phyloP scores from a whole-genome alignment of 257 asterid genomes.

The Eustoma russellianum region DNA sequence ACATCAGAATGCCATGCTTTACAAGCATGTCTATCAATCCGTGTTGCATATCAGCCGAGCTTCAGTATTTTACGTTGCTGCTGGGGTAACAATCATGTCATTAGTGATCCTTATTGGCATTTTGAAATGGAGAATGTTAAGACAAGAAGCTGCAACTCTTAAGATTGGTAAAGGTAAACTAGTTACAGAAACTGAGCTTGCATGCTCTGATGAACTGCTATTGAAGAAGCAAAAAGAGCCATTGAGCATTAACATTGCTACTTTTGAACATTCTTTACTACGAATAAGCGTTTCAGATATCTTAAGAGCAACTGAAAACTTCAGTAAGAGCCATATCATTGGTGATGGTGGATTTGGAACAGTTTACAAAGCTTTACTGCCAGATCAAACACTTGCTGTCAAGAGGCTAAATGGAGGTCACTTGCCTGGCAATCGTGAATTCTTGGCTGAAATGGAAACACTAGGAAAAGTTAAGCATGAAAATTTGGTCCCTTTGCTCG shows the following conservation, averaged over 20 bases:
- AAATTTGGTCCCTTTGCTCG: constrained; percentile 56
- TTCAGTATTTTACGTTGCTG: constrained; percentile 18
- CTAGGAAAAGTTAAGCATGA: constrained; percentile 69
- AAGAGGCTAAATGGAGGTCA: constrained; percentile 64
- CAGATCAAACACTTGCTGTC: constrained; percentile 47
- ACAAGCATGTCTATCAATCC: constrained; percentile 3
- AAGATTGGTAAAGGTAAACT: constrained; percentile 23
- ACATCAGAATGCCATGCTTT: constrained; percentile 15
- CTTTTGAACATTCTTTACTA: constrained; percentile 52
- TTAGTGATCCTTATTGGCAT: constrained; percentile 27
- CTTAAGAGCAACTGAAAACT: constrained; percentile 60
- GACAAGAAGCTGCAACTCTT: constrained; percentile 15
- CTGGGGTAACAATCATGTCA: constrained; percentile 22
- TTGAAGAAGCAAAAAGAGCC: constrained; percentile 47
- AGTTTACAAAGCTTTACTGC: constrained; percentile 48
- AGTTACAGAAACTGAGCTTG: constrained; percentile 24
- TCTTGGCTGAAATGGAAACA: constrained; percentile 78
- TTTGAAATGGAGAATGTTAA: constrained; percentile 26
- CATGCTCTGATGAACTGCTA: constrained; percentile 35
- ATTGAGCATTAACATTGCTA: constrained; percentile 69
- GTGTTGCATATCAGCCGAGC: constrained; percentile 14
- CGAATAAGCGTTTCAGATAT: constrained; percentile 53
- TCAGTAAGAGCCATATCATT: constrained; percentile 52
- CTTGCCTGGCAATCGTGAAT: constrained; percentile 56
- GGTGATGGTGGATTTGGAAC: constrained; percentile 84